Evolutionary conservation across 2,329 filamentous ascomycete genomes (phyloP).

Genomic region (Fusarium austroafricanum): DNA sequence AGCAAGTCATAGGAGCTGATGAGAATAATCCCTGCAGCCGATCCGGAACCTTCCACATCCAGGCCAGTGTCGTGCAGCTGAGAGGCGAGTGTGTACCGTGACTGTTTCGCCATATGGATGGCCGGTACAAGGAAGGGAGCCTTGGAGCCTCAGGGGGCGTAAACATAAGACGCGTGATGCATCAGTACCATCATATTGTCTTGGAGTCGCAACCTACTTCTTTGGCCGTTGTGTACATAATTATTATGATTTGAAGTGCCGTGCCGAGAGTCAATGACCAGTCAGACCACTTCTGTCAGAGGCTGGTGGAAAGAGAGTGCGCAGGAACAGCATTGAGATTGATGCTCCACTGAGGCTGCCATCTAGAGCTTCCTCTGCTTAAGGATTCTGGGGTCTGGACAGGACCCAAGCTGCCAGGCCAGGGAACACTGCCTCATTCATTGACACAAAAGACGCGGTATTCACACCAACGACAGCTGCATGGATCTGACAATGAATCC

Average conservation of each 20-base stretch:
- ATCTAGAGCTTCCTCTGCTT: neutral
- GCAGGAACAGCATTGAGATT: constrained; percentile 16
- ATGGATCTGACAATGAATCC: constrained; percentile 10
- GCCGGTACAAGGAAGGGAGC: constrained; percentile 8
- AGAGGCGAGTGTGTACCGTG: constrained; percentile 25
- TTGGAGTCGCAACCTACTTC: constrained; percentile 12
- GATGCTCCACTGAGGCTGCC: constrained; percentile 26
- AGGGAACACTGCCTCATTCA: constrained; percentile 2
- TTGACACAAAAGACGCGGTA: constrained; percentile 3
- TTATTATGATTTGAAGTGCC: neutral
- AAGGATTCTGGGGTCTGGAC: neutral
- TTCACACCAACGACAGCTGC: neutral
- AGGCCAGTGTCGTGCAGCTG: constrained; percentile 20
- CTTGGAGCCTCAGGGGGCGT: constrained; percentile 12
- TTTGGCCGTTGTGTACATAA: constrained; percentile 1
- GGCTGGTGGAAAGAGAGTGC: neutral
- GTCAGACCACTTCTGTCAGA: constrained; percentile 1
- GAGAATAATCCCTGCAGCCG: constrained; percentile 29
- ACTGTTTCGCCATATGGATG: constrained; percentile 18
- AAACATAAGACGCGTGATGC: constrained; percentile 12
- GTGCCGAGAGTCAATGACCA: neutral
- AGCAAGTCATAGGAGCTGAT: neutral
- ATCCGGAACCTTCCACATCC: constrained; percentile 29
- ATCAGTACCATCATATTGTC: constrained; percentile 5
- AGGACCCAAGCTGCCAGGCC: too few species aligned